Conservation (phyloP, 441 rosid species). For the Melastoma candidum region DNA sequence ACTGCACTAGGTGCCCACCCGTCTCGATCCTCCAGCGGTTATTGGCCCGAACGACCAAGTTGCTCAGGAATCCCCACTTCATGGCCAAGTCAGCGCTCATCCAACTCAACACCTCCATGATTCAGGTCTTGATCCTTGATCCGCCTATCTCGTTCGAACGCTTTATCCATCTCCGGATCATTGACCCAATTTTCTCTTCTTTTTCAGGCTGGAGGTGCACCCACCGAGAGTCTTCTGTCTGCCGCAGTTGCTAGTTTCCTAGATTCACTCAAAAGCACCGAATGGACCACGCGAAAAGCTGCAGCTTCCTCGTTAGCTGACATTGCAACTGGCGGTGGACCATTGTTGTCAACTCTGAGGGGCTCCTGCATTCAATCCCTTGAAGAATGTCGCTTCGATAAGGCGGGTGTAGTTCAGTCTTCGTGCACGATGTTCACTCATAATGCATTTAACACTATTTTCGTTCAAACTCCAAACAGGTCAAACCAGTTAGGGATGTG, state of each 20-base stretch:
- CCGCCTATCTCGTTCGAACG: neutral
- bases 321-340: constrained; percentile 62
- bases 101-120: constrained; percentile 65
- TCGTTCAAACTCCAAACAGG: constrained; percentile 25
- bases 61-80: constrained; percentile 77
- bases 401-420: constrained; percentile 24
- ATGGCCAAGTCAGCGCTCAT: constrained; percentile 78
- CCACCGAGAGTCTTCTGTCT: constrained; percentile 39
- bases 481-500: constrained; percentile 88
- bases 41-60: constrained; percentile 55
- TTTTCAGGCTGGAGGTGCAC: constrained; percentile 85
- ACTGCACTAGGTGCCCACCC: constrained; percentile 52
- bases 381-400: constrained; percentile 91
- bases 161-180: neutral
- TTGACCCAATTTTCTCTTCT: constrained; percentile 5
- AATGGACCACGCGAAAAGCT: constrained; percentile 92
- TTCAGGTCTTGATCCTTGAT: constrained; percentile 34
- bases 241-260: constrained; percentile 69
- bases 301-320: constrained; percentile 69
- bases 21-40: constrained; percentile 60
- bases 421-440: constrained; percentile 7
- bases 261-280: constrained; percentile 63
- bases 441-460: constrained; percentile 10
- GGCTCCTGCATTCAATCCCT: constrained; percentile 65
- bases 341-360: constrained; percentile 56